Conservation (phyloP, 2,329 filamentous ascomycete species). For the Penicillium expansum region DNA sequence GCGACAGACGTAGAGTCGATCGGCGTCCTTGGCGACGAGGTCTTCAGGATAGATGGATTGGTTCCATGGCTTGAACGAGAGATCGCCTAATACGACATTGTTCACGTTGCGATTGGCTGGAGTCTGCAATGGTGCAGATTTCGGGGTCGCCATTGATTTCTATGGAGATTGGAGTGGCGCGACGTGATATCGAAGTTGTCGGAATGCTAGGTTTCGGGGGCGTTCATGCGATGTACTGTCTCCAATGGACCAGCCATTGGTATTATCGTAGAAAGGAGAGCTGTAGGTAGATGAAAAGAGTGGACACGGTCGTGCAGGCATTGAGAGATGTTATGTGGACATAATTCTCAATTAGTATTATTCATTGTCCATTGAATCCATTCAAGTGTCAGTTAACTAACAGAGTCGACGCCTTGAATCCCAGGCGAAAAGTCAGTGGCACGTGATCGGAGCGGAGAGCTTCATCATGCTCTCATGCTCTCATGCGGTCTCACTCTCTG, state of each 20-base stretch:
- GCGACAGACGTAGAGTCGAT: slow-evolving; percentile 79
- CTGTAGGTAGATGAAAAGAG: neutral
- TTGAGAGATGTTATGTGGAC: neutral
- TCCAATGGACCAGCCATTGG: slow-evolving; percentile 19
- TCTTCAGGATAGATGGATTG: slow-evolving; percentile 83
- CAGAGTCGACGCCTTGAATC: neutral
- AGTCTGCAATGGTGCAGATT: slow-evolving; percentile 28
- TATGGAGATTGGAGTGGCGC: neutral
- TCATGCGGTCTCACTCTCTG: slow-evolving; percentile 8
- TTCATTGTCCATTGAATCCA: neutral
- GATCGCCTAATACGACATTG: slow-evolving; percentile 78
- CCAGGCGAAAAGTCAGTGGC: neutral
- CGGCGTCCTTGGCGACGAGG: slow-evolving; percentile 51
- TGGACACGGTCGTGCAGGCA: neutral
- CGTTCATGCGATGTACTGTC: slow-evolving; percentile 8
- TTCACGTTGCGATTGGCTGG: slow-evolving; percentile 71
- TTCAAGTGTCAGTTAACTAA: neutral
- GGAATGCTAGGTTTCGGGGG: slow-evolving; percentile 14
- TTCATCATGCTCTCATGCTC: no score
- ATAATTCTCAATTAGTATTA: neutral
- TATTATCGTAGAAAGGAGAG: slow-evolving; percentile 4
- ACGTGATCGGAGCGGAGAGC: slow-evolving; percentile 15
- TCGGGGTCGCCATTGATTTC: slow-evolving; percentile 31
- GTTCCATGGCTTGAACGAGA: slow-evolving; percentile 87
- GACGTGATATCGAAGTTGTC: neutral